These are phyloP conservation scores for Lavandula angustifolia DNA, from an alignment of 257 asterid genomes.

Conservation along the genomic window DNA sequence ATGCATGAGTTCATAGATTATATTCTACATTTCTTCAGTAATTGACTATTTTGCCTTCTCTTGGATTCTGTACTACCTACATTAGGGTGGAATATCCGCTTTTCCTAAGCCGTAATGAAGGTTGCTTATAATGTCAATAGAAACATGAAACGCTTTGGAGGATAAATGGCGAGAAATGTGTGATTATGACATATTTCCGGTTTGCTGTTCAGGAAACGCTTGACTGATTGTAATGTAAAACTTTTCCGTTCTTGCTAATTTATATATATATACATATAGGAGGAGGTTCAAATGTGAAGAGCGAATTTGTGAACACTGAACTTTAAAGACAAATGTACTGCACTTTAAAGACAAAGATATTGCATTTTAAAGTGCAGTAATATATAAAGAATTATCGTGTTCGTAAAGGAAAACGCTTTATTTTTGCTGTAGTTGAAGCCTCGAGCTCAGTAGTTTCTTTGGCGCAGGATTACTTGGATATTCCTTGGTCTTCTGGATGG, in stretches of 20 bases:
- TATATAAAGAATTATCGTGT: conserved; percentile 11
- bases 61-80: neutral
- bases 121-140: neutral
- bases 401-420: conserved; percentile 34
- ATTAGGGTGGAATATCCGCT: no score
- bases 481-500: conserved; percentile 89
- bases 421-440: conserved; percentile 43
- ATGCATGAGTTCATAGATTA: no score
- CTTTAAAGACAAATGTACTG: no score
- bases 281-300: no score
- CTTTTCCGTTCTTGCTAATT: conserved; percentile 9
- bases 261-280: neutral
- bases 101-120: neutral
- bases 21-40: neutral
- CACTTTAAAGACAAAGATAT: no score
- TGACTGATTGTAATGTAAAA: conserved; percentile 15
- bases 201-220: conserved; percentile 29
- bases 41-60: neutral
- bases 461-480: conserved; percentile 95
- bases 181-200: neutral
- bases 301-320: no score
- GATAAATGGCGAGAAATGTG: conserved; percentile 16
- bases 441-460: conserved; percentile 89
- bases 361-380: no score
- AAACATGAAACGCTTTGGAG: neutral